Evolutionary conservation across 805 yeast genomes (phyloP), one percentile per base, ranked within the genome.

Genomic region (Candida manassasensis): DNA sequence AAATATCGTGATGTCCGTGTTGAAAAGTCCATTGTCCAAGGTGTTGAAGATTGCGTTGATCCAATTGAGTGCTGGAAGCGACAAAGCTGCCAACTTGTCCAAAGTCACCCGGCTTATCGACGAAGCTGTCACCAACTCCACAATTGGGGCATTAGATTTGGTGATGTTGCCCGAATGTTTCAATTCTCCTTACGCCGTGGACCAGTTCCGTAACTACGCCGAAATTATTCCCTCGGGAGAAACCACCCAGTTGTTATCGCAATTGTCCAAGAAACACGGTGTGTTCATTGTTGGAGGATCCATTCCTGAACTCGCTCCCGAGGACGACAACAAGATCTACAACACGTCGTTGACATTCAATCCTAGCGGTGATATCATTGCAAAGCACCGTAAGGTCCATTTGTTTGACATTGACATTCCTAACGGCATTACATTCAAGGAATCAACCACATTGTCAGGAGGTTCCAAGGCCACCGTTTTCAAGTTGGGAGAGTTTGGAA

Each of bases 121-220:
- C 15, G 75, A 73, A 38, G 97, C 97, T 1, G 59, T 62, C 8
- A 35, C 43, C 1, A 49, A 51, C 15, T 53, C 69, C 16, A 55
- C 52, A 26, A 46, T 57, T 24, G 67, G 64, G 2, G 52, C 50
- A 35, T 41, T 81, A 27, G 84, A 89, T 49, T 66, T 90, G 27
- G 75, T 93, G 8, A 86, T 93, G 44, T 66, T 93, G 21, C 98
- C 98, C 6, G 97, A 93, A 63, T 88, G 96, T 63, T 90, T 89
- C 75, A 93, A 90, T 57, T 85, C 96, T 1, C 97, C 97, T 3
- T 93, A 93, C 54, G 77, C 95, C 0, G 95, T 87, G 19, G 75
- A 76, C 39, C 82, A 89, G 42, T 93, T 93, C 60, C 76, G 84
- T 4, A 79, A 85, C 40, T 90, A 93, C 55, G 89, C 96, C 3